Percentiles rank a stretch among this genome's conserved stretches.
Conservation (phyloP, 306 rosid genomes). For the Inga laurina region DNA sequence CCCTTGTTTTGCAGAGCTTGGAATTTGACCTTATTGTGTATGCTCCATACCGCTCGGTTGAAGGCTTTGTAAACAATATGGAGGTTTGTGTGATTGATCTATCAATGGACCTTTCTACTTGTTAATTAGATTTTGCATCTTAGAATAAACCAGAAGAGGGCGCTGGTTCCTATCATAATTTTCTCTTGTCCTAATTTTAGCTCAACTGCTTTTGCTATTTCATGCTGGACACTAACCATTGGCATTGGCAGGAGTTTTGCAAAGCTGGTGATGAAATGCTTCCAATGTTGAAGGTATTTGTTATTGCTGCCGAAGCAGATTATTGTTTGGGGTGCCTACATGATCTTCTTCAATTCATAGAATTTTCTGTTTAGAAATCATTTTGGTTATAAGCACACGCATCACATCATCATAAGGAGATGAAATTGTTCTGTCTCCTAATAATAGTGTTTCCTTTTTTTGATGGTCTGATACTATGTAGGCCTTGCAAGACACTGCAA, state of each 20-base stretch:
- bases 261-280: constrained; percentile 57
- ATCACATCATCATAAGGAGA: constrained; percentile 9
- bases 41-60: constrained; percentile 85
- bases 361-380: neutral
- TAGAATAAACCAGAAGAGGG: too few species aligned
- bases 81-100: constrained; percentile 52
- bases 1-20: constrained; percentile 66
- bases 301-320: constrained; percentile 23
- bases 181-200: constrained; percentile 23
- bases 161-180: too few species aligned
- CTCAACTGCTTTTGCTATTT: constrained; percentile 16
- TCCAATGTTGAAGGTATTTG: constrained; percentile 65
- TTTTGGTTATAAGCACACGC: neutral
- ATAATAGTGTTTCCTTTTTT: constrained; percentile 23
- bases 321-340: neutral
- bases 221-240: constrained; percentile 19
- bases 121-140: constrained; percentile 5
- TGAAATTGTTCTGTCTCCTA: constrained; percentile 9
- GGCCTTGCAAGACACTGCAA: constrained; percentile 61
- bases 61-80: constrained; percentile 75
- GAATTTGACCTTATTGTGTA: constrained; percentile 94
- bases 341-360: neutral
- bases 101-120: constrained; percentile 14
- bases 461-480: constrained; percentile 32
- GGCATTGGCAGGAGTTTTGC: constrained; percentile 63